Evolutionary conservation across 2,329 filamentous ascomycete species (phyloP).

Genomic region (Didymella segeticola): DNA sequence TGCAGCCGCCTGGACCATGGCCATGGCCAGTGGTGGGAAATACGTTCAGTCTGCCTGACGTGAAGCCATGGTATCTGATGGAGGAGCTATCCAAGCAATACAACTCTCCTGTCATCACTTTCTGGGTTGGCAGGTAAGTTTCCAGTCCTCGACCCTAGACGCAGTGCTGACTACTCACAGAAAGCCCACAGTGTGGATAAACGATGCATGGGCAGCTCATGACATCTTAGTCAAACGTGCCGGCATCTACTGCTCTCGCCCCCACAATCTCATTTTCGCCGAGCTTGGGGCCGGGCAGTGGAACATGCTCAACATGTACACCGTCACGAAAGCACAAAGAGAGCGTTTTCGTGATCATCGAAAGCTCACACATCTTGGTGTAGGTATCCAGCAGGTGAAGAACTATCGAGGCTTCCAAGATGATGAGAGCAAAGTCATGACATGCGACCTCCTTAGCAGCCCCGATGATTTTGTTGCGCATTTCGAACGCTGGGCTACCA

Average conservation of each 20-base stretch:
- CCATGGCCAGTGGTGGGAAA: slow-evolving; percentile 64
- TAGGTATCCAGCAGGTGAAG: slow-evolving; percentile 58
- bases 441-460: slow-evolving; percentile 54
- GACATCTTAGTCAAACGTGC: slow-evolving; percentile 62
- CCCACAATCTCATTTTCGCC: slow-evolving; percentile 56
- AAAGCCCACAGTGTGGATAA: slow-evolving; percentile 51
- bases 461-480: slow-evolving; percentile 60
- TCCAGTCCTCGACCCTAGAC: too few species aligned
- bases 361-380: slow-evolving; percentile 46
- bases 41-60: slow-evolving; percentile 61
- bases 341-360: slow-evolving; percentile 42
- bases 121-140: slow-evolving; percentile 56
- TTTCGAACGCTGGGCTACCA: slow-evolving; percentile 62
- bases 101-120: slow-evolving; percentile 59
- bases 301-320: slow-evolving; percentile 47
- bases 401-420: slow-evolving; percentile 65
- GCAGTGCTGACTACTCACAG: slow-evolving; percentile 31
- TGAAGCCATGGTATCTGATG: slow-evolving; percentile 66
- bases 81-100: slow-evolving; percentile 60
- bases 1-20: slow-evolving; percentile 61
- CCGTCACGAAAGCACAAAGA: slow-evolving; percentile 35
- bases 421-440: slow-evolving; percentile 63
- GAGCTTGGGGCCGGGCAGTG: slow-evolving; percentile 45
- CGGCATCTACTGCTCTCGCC: slow-evolving; percentile 60
- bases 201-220: slow-evolving; percentile 57